Evolutionary conservation across 1,139 yeast species (phyloP), one percentile per base, ranked within the genome.

Genomic region (Taphrina wiesneri): DNA sequence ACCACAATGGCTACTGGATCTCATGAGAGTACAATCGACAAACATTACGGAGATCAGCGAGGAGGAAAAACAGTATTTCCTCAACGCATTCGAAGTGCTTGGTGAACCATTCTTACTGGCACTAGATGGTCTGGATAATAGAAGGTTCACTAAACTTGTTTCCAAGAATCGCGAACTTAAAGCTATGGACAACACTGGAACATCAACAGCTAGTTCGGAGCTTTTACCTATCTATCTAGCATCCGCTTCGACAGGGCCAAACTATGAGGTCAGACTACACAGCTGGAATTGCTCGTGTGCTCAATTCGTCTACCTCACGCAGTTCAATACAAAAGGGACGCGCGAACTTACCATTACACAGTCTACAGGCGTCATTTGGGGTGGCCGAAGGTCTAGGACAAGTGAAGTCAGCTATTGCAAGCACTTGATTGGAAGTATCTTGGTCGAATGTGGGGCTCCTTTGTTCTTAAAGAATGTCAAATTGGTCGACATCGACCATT

Each of bases 241-340:
- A 15, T 13, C 47, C 11, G 64, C 41, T 25, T 17, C 47, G 23
- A 34, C 39, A 13, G 64, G 64, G 25, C 17, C 34, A 17, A 15
- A 21, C 17, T 34, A 52, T 32, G 67, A 65, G 32, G 51, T 65
- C 6, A 52, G 67, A 11, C 56, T 56, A 25, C 30, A 43, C 7
- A 67, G 43, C 15, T 52, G 67, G 63, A 41, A 61, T 43, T 65
- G 67, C 43, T 45, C 67, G 9, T 65, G 67, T 17, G 45, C 63
- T 21, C 65, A 61, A 21, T 65, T 65, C 13, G 49, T 39, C 11
- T 39, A 63, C 23, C 34, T 21, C 4, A 34, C 66, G 7, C 49
- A 45, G 28, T 7, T 9, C 28, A 21, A 26, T 5, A 21, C 49
- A 7, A 26, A 45, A 11, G 28, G 15, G n/a, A 5, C 25, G 28